phyloP scores from a whole-genome alignment of 2,329 filamentous ascomycete genomes.

The Exophiala sideris region DNA sequence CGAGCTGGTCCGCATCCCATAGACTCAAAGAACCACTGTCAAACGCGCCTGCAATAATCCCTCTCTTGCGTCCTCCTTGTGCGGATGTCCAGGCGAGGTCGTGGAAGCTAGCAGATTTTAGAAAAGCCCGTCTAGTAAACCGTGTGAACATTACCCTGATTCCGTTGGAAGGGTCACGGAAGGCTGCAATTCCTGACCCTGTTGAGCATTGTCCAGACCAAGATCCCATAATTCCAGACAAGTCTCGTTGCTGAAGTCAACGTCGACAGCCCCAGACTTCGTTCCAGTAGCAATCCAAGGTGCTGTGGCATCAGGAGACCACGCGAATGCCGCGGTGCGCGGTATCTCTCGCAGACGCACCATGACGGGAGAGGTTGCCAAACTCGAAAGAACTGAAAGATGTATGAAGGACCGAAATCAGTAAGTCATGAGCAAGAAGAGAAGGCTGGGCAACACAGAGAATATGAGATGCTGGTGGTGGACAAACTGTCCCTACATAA shows the following conservation, averaged over 20 bases:
- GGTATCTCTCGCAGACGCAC: constrained; percentile 95
- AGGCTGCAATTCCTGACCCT: constrained; percentile 79
- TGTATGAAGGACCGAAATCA: constrained; percentile 10
- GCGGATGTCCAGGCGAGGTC: constrained; percentile 92
- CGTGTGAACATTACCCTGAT: constrained; percentile 63
- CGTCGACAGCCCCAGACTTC: constrained; percentile 89
- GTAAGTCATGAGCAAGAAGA: constrained; percentile 15
- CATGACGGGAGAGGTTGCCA: constrained; percentile 56
- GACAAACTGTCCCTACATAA: constrained; percentile 9
- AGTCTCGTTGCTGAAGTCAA: constrained; percentile 96
- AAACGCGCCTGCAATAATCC: constrained; percentile 90
- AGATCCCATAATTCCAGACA: constrained; percentile 97
- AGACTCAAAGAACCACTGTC: constrained; percentile 92
- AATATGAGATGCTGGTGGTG: not conserved
- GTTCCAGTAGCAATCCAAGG: constrained; percentile 91
- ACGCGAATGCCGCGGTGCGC: constrained; percentile 94
- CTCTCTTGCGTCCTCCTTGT: constrained; percentile 71
- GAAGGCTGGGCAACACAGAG: not conserved
- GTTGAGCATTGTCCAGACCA: constrained; percentile 70
- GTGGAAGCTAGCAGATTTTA: constrained; percentile 67
- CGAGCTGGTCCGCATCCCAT: constrained; percentile 79
- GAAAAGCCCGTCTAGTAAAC: not conserved
- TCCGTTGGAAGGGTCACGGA: constrained; percentile 80
- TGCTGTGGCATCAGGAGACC: constrained; percentile 76
- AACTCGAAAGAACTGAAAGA: constrained; percentile 24